Evolutionary conservation across 1,139 yeast species (phyloP), one percentile per base, ranked within the genome.

Genomic region (Suhomyces ambrosiae): DNA sequence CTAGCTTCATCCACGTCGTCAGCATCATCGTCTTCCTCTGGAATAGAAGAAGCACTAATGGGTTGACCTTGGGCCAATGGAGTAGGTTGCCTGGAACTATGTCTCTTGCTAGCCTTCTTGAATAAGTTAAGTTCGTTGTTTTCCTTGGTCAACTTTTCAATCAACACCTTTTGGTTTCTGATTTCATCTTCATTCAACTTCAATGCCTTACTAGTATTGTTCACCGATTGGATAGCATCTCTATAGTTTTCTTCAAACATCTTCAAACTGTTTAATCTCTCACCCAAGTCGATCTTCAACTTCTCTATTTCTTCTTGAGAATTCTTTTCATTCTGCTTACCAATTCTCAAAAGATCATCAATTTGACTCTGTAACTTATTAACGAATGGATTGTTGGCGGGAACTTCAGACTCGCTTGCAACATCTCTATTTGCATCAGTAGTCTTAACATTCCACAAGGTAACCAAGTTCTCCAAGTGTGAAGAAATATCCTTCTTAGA

Each of bases 171-270:
- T 54, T 80, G 82, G 54, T 71, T 78, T 33, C 68, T 69, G 43
- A 84, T 65, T 56, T 89, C 96, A 32, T 76, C 79, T 51, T 87
- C 88, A 11, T 92, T 82, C 50, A 82, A 58, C 44, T 77, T 79
- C 41, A 88, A 71, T 0, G 96, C 96, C 47, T 76, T 79, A 41
- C 86, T 83, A 8, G 92, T 82, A 55, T 82, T 86, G 50, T 78
- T 79, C 19, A 86, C 84, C 25, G 88, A 80, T 48, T 79, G 81
- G 44, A 86, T 61, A 1, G 94, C 85, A 51, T 82, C 81, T 42
- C 77, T 77, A 61, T 85, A 86, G 52, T 84, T 82, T 4, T 65
- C 74, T 54, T 71, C 77, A 41, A 66, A 60, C 8, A 53, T 53
- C 42, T 57, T 82, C 71, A 57, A 70, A 44, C 59, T 53, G 17